Evolutionary conservation across 257 asterid genomes (phyloP).

Genomic region (Nicotiana noctiflora): DNA sequence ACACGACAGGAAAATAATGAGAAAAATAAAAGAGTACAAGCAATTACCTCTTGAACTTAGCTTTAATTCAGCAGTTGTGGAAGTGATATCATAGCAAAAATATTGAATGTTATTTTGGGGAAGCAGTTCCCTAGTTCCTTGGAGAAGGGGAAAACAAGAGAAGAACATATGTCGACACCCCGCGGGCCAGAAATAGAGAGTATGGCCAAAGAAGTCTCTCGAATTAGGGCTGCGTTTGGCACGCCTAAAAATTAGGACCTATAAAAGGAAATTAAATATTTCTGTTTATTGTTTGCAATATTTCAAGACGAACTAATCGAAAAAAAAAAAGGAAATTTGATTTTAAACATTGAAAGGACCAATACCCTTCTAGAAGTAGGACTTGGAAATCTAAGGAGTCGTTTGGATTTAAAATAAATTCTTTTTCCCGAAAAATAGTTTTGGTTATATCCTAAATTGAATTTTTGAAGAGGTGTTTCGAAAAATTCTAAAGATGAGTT

Average conservation of each 20-base stretch:
- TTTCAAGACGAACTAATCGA: no score
- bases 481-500: no score
- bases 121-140: conserved; percentile 24
- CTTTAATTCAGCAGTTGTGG: conserved; percentile 13
- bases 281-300: background rate
- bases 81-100: background rate
- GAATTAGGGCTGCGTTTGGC: conserved; percentile 28
- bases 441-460: no score
- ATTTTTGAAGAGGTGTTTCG: no score
- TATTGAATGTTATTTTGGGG: background rate
- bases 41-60: conserved; percentile 21
- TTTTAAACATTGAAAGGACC: background rate
- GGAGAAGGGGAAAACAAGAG: conserved; percentile 35
- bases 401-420: no score
- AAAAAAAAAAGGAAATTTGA: background rate
- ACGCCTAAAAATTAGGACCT: background rate
- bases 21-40: background rate
- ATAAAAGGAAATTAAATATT: background rate
- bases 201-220: conserved; percentile 17
- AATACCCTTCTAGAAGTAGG: background rate
- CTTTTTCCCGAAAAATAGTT: no score
- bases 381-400: background rate
- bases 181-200: background rate
- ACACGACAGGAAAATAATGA: background rate
- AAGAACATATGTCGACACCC: background rate